A percentile compares a stretch with the other conserved stretches of the same genome.
These are phyloP conservation scores for Shiraia sp. DNA, from an alignment of 2,329 filamentous ascomycete genomes.

Conservation along the genomic window DNA sequence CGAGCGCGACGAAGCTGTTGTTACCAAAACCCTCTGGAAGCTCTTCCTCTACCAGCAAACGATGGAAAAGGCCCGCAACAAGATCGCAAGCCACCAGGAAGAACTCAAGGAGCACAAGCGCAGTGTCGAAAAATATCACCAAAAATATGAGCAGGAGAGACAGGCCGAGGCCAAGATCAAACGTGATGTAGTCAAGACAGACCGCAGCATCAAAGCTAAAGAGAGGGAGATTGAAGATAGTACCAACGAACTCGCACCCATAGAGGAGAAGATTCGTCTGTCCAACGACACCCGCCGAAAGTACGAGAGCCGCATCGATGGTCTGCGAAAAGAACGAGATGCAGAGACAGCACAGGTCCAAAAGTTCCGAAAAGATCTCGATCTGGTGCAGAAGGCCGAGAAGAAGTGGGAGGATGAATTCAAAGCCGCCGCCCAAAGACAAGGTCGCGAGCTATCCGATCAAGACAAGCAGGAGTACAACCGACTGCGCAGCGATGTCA, in stretches of 20 bases:
- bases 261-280: constrained; percentile 85
- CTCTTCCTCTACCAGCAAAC: constrained; percentile 91
- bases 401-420: constrained; percentile 87
- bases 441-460: constrained; percentile 83
- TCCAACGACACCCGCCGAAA: constrained; percentile 71
- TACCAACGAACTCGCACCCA: constrained; percentile 81
- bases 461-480: constrained; percentile 90
- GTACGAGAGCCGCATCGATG: constrained; percentile 68
- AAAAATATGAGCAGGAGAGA: constrained; percentile 77
- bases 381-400: constrained; percentile 85
- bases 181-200: constrained; percentile 77
- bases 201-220: constrained; percentile 81
- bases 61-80: constrained; percentile 87
- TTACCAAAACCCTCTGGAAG: constrained; percentile 95
- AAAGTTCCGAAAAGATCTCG: constrained; percentile 78
- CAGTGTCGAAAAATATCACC: constrained; percentile 82
- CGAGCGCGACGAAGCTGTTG: constrained; percentile 86
- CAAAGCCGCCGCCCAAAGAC: constrained; percentile 79
- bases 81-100: constrained; percentile 92
- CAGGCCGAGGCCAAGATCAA: constrained; percentile 79
- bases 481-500: constrained; percentile 79
- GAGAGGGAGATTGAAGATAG: constrained; percentile 86
- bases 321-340: constrained; percentile 76
- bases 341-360: constrained; percentile 69
- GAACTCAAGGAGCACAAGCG: constrained; percentile 91